Evolutionary conservation across 2,329 filamentous ascomycete genomes (phyloP), one percentile per base, ranked within the genome.

Genomic region (Aquanectria penicillioides): DNA sequence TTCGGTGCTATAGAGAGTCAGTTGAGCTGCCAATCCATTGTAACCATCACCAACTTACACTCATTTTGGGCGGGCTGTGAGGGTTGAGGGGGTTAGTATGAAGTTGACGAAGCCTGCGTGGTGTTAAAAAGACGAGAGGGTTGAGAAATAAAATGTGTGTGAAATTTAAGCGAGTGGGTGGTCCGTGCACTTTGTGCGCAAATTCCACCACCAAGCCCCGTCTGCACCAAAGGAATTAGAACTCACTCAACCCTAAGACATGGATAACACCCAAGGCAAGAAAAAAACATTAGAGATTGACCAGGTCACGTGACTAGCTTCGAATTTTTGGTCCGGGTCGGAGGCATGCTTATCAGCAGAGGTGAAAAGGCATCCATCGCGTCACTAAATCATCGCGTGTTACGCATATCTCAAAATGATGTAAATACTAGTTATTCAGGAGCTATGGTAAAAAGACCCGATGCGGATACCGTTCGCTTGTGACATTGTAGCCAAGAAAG

Each of bases 1-100:
- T 85, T 73, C 82, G 81, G 79, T 85, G 82, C 78, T 78, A 53
- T 70, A 60, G n/a, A 38, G 49, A 38, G 62, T 69, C 49, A 66
- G 57, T 57, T 57, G 62, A 52, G 36, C 47, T 41, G 7, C 29
- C 18, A 40, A 38, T 66, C 68, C 61, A 69, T 67, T 70, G 67
- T 67, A 52, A 25, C 36, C 34, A 33, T 67, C 49, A 40, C 43
- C 38, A 51, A 76, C 76, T 70, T 70, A 78, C 76, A 78, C 74
- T 77, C 76, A 78, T 78, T 65, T 74, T 77, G 75, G 68, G 69
- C 72, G 69, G 61, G 69, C 74, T 76, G 72, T 69, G 66, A 72
- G 70, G 69, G 73, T 73, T 71, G 70, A 70, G 66, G 70, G 73
- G 71, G 75, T 77, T 76, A 75, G 74, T 77, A 71, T 61, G 64